phyloP scores from a whole-genome alignment of 108 stramenopile species.

The Skeletonema menzelii region DNA sequence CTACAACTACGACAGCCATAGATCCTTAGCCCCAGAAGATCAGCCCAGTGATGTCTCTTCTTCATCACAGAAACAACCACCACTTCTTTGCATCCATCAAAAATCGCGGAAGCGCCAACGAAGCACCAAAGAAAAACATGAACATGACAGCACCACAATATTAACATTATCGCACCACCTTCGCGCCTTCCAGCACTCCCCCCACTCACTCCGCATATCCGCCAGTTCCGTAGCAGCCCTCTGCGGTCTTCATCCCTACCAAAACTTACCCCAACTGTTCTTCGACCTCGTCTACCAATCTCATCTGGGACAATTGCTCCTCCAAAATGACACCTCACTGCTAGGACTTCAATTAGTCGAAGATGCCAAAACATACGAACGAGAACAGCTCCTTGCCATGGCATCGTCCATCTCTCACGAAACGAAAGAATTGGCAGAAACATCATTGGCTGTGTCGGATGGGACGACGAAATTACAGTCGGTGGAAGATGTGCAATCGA shows the following conservation, averaged over 20 bases:
- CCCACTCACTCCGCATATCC: constrained; percentile 58
- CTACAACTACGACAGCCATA: too few species aligned
- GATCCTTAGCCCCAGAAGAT: too few species aligned
- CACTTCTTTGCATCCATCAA: too few species aligned
- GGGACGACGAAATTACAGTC: constrained; percentile 37
- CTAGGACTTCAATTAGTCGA: constrained; percentile 50
- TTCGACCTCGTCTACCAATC: constrained; percentile 76
- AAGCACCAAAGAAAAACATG: too few species aligned
- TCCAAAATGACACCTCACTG: constrained; percentile 52
- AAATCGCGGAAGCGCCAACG: too few species aligned
- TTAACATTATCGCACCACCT: background rate
- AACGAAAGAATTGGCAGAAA: constrained; percentile 45
- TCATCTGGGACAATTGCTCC: constrained; percentile 47
- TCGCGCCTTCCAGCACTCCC: constrained; percentile 40
- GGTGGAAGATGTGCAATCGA: constrained; percentile 48
- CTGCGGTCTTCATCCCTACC: constrained; percentile 66
- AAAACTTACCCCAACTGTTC: constrained; percentile 52
- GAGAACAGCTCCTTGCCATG: constrained; percentile 44
- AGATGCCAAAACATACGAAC: constrained; percentile 38
- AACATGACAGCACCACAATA: too few species aligned
- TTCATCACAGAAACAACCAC: too few species aligned
- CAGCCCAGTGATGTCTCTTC: too few species aligned
- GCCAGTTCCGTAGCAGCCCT: constrained; percentile 62
- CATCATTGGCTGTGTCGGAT: constrained; percentile 42
- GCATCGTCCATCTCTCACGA: constrained; percentile 53